Percentiles rank a stretch among this genome's conserved stretches.
Conservation (phyloP, 257 asterid species). For the Solanum peruvianum region DNA sequence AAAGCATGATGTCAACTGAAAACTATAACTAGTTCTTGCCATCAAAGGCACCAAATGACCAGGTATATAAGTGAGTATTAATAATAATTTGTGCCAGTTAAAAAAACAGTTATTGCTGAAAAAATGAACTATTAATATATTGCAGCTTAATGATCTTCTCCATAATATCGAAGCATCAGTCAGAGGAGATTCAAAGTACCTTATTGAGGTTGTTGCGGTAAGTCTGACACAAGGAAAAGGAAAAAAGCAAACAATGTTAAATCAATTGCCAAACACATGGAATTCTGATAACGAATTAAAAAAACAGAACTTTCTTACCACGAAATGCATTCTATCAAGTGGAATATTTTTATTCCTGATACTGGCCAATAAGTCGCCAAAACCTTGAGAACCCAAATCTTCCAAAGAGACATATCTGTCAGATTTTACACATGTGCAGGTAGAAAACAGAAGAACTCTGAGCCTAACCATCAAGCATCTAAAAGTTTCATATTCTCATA, state of each 20-base stretch:
- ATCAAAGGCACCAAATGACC: neutral
- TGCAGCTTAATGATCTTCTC: neutral
- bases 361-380: conserved; percentile 84
- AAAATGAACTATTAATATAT: neutral
- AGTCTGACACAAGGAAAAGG: conserved; percentile 48
- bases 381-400: conserved; percentile 94
- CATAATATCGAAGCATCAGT: neutral
- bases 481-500: neutral
- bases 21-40: neutral
- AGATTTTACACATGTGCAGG: conserved; percentile 3
- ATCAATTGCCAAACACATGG: neutral
- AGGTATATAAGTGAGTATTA: neutral
- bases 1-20: neutral
- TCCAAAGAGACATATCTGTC: conserved; percentile 16
- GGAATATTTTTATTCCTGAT: conserved; percentile 71
- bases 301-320: conserved; percentile 45
- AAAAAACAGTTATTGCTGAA: neutral
- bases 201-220: conserved; percentile 95
- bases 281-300: neutral
- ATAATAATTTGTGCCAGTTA: neutral
- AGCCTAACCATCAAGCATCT: neutral
- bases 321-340: conserved; percentile 97
- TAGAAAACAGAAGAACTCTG: conserved; percentile 4
- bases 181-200: conserved; percentile 24
- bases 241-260: neutral